Conservation (phyloP, 1,139 yeast species). For the Saccharomyces pastorianus region DNA sequence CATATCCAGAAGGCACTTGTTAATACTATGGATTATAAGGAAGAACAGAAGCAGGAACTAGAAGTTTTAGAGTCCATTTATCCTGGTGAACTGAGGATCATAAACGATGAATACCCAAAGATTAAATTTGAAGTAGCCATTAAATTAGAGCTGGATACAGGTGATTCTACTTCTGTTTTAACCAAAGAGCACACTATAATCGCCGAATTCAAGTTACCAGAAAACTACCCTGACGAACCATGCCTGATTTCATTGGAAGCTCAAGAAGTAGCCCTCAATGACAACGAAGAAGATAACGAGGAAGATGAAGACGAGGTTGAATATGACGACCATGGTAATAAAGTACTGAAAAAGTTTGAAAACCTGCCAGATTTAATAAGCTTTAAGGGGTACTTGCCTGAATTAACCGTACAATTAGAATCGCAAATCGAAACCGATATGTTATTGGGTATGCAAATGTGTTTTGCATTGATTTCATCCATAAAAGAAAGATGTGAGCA, state of each 20-base stretch:
- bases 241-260: constrained; percentile 20
- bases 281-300: constrained; percentile 27
- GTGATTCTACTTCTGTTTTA: constrained; percentile 43
- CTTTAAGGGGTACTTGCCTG: constrained; percentile 42
- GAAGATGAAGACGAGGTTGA: constrained; percentile 39
- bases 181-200: constrained; percentile 21
- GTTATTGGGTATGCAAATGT: constrained; percentile 69
- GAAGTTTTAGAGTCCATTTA: constrained; percentile 84
- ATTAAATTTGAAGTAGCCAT: constrained; percentile 33
- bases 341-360: constrained; percentile 36
- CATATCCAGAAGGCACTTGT: neutral
- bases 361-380: constrained; percentile 51
- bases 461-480: constrained; percentile 68
- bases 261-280: constrained; percentile 16
- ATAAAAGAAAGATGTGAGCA: constrained; percentile 75
- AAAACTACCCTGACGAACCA: constrained; percentile 29
- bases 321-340: constrained; percentile 39
- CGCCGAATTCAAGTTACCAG: constrained; percentile 24
- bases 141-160: constrained; percentile 31
- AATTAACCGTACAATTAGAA: constrained; percentile 37
- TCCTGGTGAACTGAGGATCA: constrained; percentile 68
- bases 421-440: constrained; percentile 67
- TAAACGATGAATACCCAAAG: constrained; percentile 20
- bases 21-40: constrained; percentile 52
- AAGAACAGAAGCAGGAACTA: constrained; percentile 72